phyloP scores from a whole-genome alignment of 345 rosid genomes.

The Euphorbia peplus region DNA sequence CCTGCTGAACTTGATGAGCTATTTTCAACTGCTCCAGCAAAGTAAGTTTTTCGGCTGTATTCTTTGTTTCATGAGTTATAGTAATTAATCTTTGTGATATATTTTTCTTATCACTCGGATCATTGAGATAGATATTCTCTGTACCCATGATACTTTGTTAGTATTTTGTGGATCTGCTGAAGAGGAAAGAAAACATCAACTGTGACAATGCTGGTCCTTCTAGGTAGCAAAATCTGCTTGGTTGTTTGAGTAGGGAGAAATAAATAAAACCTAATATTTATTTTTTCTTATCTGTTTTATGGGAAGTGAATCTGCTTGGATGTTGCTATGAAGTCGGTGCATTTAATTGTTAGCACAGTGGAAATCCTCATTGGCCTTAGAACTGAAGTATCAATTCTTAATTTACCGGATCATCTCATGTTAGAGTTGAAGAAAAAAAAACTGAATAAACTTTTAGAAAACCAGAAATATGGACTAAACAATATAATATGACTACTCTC shows the following conservation, averaged over 20 bases:
- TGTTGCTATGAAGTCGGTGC: not conserved
- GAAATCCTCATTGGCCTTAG: not conserved
- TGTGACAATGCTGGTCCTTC: not conserved
- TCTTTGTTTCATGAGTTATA: not conserved
- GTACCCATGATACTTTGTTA: not conserved
- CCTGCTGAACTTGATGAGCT: constrained; percentile 63
- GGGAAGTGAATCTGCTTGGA: not conserved
- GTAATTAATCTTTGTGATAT: not conserved
- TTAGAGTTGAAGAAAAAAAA: not conserved
- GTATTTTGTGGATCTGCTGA: not conserved
- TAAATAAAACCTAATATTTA: not conserved
- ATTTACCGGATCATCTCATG: not conserved
- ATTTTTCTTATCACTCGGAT: not conserved
- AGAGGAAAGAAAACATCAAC: not conserved
- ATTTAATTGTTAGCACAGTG: not conserved
- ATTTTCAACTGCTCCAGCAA: constrained; percentile 80
- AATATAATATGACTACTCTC: not conserved
- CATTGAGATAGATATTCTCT: not conserved
- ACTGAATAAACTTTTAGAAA: not conserved
- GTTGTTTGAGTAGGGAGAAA: not conserved
- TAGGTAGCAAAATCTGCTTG: not conserved
- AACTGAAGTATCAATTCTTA: not conserved
- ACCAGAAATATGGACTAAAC: not conserved
- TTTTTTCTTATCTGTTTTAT: not conserved
- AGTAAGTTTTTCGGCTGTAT: constrained; percentile 33